These are phyloP conservation scores for Globomyces pollinis-pini DNA, from an alignment of 192 early-diverging fungal species.

Conservation along the genomic window DNA sequence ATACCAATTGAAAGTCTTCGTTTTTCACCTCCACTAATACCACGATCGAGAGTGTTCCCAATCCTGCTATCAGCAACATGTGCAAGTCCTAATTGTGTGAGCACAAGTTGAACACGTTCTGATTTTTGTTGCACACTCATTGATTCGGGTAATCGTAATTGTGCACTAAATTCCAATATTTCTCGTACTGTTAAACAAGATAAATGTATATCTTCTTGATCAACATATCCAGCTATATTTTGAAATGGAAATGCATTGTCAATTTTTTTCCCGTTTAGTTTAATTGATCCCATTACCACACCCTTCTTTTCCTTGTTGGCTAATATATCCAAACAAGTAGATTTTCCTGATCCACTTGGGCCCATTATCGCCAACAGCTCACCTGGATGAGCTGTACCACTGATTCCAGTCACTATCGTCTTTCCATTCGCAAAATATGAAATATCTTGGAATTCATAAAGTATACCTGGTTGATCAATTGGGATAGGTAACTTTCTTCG, in stretches of 20 bases:
- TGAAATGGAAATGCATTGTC: background rate
- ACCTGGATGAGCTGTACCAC: slow-evolving; percentile 65
- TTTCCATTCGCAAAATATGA: slow-evolving; percentile 28
- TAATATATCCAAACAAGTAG: slow-evolving; percentile 75
- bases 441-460: slow-evolving; percentile 18
- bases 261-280: slow-evolving; percentile 21
- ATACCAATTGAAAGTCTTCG: slow-evolving; percentile 50
- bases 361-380: slow-evolving; percentile 73
- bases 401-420: slow-evolving; percentile 53
- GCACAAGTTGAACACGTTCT: slow-evolving; percentile 58
- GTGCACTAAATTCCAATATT: slow-evolving; percentile 67
- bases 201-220: slow-evolving; percentile 44
- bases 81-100: slow-evolving; percentile 57
- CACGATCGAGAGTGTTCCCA: slow-evolving; percentile 21
- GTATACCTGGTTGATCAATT: slow-evolving; percentile 20
- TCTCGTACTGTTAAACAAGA: slow-evolving; percentile 66
- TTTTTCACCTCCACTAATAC: slow-evolving; percentile 48
- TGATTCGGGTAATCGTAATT: slow-evolving; percentile 56
- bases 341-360: slow-evolving; percentile 66
- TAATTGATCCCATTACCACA: slow-evolving; percentile 20
- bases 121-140: slow-evolving; percentile 40
- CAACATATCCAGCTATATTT: slow-evolving; percentile 31
- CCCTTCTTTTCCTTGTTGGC: slow-evolving; percentile 54
- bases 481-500: slow-evolving; percentile 15
- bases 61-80: slow-evolving; percentile 49